Base-by-base conservation (phyloP, 495 filamentous ascomycete species). In the Lineolata rhizophorae region DNA sequence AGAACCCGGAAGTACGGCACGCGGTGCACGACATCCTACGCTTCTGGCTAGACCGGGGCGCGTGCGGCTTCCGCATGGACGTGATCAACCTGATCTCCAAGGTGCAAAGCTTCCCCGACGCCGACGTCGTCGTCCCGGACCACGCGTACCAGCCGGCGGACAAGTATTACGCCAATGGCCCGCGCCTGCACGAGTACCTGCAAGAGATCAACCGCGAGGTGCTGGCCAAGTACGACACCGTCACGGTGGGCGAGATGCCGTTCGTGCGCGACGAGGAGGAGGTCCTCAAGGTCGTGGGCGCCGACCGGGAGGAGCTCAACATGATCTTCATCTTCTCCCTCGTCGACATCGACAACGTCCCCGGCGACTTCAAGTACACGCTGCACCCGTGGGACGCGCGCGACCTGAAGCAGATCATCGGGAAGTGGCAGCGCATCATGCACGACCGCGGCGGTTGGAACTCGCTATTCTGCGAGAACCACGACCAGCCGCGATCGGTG, bases 271-370 rank as follows among this genome's bases (percentile, higher is more conserved):
- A 59, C 21, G 29, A 49, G 17, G 45, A 46, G n/a, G 53, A 59
- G 10, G 60, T 65, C 18, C 42, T 66, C 0, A 35, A 36, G 2
- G 61, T 62, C 26, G 62, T 67, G 2, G 51, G 50, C 14, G 53
- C 58, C 3, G 36, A 56, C 10, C 46, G 48, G 22, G 40, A 50
- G 24, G 49, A 60, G 39, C 48, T 68, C 17, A 58, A 55, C 39
- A 68, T 68, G 62, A 61, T 65, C 30, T 68, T 67, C 45, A 56
- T 60, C 20, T 62, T 67, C 36, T 60, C 59, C 17, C 40, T 64
- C 11, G 60, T 62, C 5, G 54, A 62, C 18, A 47, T 64, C 9
- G 61, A 63, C 15, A 51, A 52, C 29, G 53, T 53, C 5, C 45
- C 49, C 5, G 50, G 47, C 20, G 43, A 46, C 14, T 63, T 53